These are phyloP conservation scores for Acidiella bohemica DNA, from an alignment of 495 filamentous ascomycete species.

Conservation along the genomic window DNA sequence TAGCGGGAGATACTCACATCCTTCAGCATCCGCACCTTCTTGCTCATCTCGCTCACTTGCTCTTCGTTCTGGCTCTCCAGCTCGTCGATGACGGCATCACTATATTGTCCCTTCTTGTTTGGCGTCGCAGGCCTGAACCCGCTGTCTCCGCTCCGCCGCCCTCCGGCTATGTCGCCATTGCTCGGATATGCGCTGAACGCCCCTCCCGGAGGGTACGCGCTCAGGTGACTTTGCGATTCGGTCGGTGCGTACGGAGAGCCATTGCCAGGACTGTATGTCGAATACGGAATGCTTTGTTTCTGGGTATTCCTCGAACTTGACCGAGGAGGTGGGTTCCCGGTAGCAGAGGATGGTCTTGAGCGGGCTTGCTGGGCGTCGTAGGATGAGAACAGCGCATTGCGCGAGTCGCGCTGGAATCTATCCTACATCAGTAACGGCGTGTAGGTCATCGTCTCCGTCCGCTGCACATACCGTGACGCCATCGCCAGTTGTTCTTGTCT, in stretches of 20 bases:
- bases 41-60: constrained; percentile 76
- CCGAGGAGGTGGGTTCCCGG: constrained; percentile 3
- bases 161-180: constrained; percentile 27
- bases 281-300: too few species aligned
- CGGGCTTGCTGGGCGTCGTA: constrained; percentile 37
- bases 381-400: constrained; percentile 74
- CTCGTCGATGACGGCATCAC: constrained; percentile 80
- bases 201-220: constrained; percentile 1
- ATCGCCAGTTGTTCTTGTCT: too few species aligned
- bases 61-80: constrained; percentile 91
- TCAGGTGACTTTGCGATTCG: background rate
- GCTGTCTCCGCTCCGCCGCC: constrained; percentile 23
- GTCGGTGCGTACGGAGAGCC: constrained; percentile 38
- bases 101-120: constrained; percentile 85
- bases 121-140: constrained; percentile 61
- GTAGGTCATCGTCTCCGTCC: too few species aligned
- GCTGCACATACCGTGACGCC: background rate
- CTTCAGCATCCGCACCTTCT: constrained; percentile 85
- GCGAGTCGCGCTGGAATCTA: constrained; percentile 60
- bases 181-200: constrained; percentile 40
- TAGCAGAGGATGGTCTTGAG: constrained; percentile 16
- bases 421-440: background rate
- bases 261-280: constrained; percentile 28
- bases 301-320: constrained; percentile 1
- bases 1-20: too few species aligned